Conservation (phyloP, 805 yeast genomes). For the Pichia rugopelliculosa region DNA sequence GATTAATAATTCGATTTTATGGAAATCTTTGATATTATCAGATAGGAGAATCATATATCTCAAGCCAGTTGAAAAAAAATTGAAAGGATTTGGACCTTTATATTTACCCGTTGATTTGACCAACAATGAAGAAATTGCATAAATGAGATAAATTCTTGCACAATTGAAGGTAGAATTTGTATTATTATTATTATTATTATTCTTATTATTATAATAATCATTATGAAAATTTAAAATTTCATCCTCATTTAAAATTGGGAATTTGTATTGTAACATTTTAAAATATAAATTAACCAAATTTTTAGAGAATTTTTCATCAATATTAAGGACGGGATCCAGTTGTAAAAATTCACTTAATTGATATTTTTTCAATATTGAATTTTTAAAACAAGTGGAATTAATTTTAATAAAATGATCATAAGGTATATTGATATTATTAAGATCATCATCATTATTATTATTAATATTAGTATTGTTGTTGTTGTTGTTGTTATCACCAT, state of each 20-base stretch:
- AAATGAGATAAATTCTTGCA: slow-evolving; percentile 50
- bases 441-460: background rate
- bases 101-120: slow-evolving; percentile 52
- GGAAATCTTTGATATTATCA: slow-evolving; percentile 31
- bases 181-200: background rate
- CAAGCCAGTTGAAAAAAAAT: slow-evolving; percentile 54
- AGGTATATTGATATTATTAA: slow-evolving; percentile 15
- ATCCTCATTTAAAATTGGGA: slow-evolving; percentile 46
- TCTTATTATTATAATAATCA: slow-evolving; percentile 34
- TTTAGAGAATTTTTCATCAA: slow-evolving; percentile 42
- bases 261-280: slow-evolving; percentile 47
- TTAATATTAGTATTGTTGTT: background rate
- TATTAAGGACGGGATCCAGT: slow-evolving; percentile 44
- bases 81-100: slow-evolving; percentile 45
- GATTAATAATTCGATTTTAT: slow-evolving; percentile 46
- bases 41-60: slow-evolving; percentile 44
- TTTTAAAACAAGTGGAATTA: slow-evolving; percentile 11
- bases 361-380: slow-evolving; percentile 35
- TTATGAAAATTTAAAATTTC: slow-evolving; percentile 45
- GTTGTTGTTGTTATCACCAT: slow-evolving; percentile 4
- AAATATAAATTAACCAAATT: slow-evolving; percentile 50
- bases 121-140: slow-evolving; percentile 43
- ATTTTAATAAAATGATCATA: slow-evolving; percentile 16
- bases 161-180: slow-evolving; percentile 29
- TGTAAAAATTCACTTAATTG: slow-evolving; percentile 39